A percentile compares a stretch with the other conserved stretches of the same genome.
Evolutionary conservation across 306 rosid species (phyloP).

Genomic region (Ormosia semicastrata): DNA sequence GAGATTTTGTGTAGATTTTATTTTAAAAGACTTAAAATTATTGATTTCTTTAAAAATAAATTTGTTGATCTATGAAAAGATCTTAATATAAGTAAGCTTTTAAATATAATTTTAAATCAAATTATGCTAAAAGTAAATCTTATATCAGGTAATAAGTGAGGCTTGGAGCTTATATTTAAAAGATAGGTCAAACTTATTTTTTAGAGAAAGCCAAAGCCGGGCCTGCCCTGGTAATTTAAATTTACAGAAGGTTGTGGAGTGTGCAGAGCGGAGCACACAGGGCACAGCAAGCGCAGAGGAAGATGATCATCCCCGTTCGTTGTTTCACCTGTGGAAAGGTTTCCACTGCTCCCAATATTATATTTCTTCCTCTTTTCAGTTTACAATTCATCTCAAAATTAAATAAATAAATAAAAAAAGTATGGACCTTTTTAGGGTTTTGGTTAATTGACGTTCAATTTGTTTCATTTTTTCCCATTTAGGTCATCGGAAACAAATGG

Average conservation of each 20-base stretch:
- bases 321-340: constrained; percentile 96
- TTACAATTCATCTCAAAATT: neutral
- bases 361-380: neutral
- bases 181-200: no score
- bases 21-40: no score
- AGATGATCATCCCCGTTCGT: constrained; percentile 87
- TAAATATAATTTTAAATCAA: no score
- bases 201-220: no score
- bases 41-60: no score
- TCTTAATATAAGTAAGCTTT: no score
- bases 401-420: neutral
- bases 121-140: no score
- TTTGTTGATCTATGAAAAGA: no score
- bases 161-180: no score
- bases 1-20: no score
- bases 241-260: neutral
- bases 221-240: no score
- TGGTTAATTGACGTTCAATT: neutral
- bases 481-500: constrained; percentile 98
- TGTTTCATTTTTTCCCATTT: constrained; percentile 10
- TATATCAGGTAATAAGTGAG: no score
- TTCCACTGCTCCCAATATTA: neutral
- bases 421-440: constrained; percentile 19
- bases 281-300: neutral
- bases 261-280: neutral